Base-by-base conservation (phyloP, 495 filamentous ascomycete genomes). In the Choiromyces venosus region DNA sequence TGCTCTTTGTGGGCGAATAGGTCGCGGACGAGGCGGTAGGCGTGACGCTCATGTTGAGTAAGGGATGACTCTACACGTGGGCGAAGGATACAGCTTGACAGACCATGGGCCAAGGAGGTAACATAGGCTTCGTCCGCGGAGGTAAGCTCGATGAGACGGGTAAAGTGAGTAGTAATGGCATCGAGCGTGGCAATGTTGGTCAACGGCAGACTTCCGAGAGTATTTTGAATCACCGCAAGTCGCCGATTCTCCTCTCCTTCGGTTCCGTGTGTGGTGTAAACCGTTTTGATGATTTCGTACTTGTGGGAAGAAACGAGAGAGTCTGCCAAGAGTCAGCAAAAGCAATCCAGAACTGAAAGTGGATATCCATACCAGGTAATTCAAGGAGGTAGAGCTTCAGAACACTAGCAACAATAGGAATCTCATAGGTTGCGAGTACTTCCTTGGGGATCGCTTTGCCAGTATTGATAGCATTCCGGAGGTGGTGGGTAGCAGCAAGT, bases 141-240 rank as follows among this genome's bases (percentile, higher is more conserved):
- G 8, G 95, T 99, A 71, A 98, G 86, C 77, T 99, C 96, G 81
- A 99, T 94, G 74, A 99, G 85, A 73, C 96, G 92, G 19, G 95
- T 97, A 82, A 98, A 97, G 83, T 99, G 95, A 71, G 96, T 98
- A 86, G 93, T 96, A 81, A 97, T 90, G 66, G 96, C 95, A 83
- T 99, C 95, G 80, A 99, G 91, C 39, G 95, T 97, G 71, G 95
- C 95, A 82, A 99, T 98, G 81, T 99, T 99, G 75, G 95, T 93
- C 52, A 99, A 89, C 52, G 94, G 92, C 64, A 99, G 87, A 81
- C 97, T 94, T 65, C 93, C 93, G 76, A 98, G 90, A 0, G 95
- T 97, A 76, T 94, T 96, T 83, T 98, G 96, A 38, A 99, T 87
- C 76, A 98, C 92, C 71, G 94, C 91, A 73, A 98, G 87, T 65